Evolutionary conservation across 2,329 filamentous ascomycete genomes (phyloP).

Genomic region (Fusarium cicatricum): DNA sequence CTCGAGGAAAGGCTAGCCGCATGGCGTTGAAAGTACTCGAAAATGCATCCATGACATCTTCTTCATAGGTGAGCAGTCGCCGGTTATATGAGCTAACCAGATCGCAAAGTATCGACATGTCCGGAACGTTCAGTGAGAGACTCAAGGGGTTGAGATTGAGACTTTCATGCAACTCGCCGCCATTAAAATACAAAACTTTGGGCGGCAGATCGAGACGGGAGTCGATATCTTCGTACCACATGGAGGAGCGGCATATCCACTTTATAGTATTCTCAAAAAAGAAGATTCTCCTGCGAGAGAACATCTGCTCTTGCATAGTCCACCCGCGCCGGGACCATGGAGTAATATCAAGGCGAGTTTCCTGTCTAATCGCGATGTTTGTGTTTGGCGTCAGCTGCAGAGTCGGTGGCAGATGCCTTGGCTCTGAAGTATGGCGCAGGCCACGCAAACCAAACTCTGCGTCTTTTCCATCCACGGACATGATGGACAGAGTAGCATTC

Average conservation of each 20-base stretch:
- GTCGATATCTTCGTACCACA: slow-evolving; percentile 9
- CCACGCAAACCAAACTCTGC: slow-evolving; percentile 2
- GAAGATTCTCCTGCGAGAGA: slow-evolving; percentile 8
- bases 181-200: neutral
- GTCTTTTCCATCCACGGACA: slow-evolving; percentile 1
- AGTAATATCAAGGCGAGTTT: neutral
- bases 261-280: slow-evolving; percentile 7
- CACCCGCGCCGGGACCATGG: slow-evolving; percentile 10
- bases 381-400: neutral
- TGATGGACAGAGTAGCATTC: slow-evolving; percentile 1
- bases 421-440: neutral
- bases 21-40: slow-evolving; percentile 6
- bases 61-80: slow-evolving; percentile 2
- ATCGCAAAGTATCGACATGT: slow-evolving; percentile 5
- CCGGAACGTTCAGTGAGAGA: neutral
- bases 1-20: slow-evolving; percentile 3
- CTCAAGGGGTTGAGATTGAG: slow-evolving; percentile 4
- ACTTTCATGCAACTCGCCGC: neutral
- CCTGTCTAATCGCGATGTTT: neutral
- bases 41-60: slow-evolving; percentile 5
- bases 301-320: slow-evolving; percentile 18
- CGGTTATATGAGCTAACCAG: neutral
- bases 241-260: slow-evolving; percentile 8
- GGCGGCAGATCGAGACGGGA: neutral
- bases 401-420: neutral